Evolutionary conservation across 2,329 filamentous ascomycete genomes (phyloP), one percentile per base, ranked within the genome.

Genomic region (Aspergillus hiratsukae): DNA sequence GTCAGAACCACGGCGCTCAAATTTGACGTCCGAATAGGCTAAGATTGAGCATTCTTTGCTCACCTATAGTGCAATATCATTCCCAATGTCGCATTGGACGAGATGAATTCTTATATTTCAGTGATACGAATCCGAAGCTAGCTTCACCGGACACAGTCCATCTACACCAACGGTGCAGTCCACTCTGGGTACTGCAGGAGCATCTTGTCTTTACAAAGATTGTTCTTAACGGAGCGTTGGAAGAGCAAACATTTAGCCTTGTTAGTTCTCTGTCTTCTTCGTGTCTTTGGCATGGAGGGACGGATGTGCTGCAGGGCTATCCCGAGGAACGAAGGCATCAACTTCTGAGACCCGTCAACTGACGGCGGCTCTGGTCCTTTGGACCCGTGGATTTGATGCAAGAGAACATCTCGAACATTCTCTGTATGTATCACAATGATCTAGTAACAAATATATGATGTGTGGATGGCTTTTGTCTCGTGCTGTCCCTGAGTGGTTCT

Each of bases 221-320:
- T 82, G 81, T 78, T 80, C 86, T 87, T 87, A 90, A 90, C 87
- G 88, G 87, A 90, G 85, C 87, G 86, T 88, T 89, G 87, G 88
- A 72, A 91, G 80, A 89, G 77, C 64, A 78, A 71, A 73, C 48
- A 63, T 43, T 57, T 57, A 57, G 51, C 58, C 56, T 55, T 63
- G 57, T 63, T 54, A 64, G 69, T 63, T 64, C 60, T 66, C 57
- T 64, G 49, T 62, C 49, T 63, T 54, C 51, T 59, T 29, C 54
- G 58, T 53, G 54, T 59, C 58, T 53, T 58, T 53, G 56, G 53
- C 56, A 58, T 52, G 49, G 48, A 52, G 56, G 51, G 52, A 45
- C 63, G 57, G 61, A 52, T 58, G 58, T 53, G 60, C 53, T 56
- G 54, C 55, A 56, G 53, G 58, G 51, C 51, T 52, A 56, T 56